Percentiles rank a stretch among this genome's conserved stretches.
Evolutionary conservation across 2,329 filamentous ascomycete genomes (phyloP).

Genomic region (Neurospora sp.): DNA sequence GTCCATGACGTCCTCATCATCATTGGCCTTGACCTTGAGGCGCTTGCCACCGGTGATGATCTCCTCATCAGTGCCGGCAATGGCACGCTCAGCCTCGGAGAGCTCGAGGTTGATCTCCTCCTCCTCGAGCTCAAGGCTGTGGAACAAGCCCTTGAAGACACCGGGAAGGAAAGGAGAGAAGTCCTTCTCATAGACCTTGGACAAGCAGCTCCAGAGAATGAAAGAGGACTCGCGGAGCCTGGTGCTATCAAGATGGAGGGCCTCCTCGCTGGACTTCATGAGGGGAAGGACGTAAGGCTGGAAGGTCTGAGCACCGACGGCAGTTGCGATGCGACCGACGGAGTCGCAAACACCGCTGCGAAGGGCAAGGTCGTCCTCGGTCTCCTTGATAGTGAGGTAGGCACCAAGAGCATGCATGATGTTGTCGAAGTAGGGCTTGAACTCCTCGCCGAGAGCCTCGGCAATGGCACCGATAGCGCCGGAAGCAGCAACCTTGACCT

Average conservation of each 20-base stretch:
- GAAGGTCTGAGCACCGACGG: conserved; percentile 79
- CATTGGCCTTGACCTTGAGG: conserved; percentile 60
- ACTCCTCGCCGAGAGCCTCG: conserved; percentile 69
- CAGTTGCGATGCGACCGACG: conserved; percentile 83
- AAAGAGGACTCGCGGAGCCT: conserved; percentile 93
- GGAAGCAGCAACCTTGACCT: conserved; percentile 82
- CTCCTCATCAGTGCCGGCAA: conserved; percentile 56
- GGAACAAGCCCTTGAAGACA: conserved; percentile 70
- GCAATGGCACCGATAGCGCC: conserved; percentile 88
- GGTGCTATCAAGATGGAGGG: conserved; percentile 77
- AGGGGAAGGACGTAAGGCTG: conserved; percentile 83
- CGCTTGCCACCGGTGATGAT: conserved; percentile 76
- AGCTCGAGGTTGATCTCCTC: conserved; percentile 76
- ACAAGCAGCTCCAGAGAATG: conserved; percentile 89
- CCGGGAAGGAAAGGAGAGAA: conserved; percentile 71
- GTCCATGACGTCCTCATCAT: conserved; percentile 46
- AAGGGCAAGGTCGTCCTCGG: conserved; percentile 80
- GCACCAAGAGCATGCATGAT: conserved; percentile 84
- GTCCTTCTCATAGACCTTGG: conserved; percentile 83
- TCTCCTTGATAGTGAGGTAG: conserved; percentile 79
- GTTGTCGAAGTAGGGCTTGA: conserved; percentile 83
- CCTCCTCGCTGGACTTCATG: conserved; percentile 89
- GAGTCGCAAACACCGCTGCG: conserved; percentile 85
- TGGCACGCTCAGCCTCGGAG: conserved; percentile 62
- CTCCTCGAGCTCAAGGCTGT: conserved; percentile 78